phyloP scores from a whole-genome alignment of 371 early-diverging fungal genomes.

The Cokeromyces recurvatus region DNA sequence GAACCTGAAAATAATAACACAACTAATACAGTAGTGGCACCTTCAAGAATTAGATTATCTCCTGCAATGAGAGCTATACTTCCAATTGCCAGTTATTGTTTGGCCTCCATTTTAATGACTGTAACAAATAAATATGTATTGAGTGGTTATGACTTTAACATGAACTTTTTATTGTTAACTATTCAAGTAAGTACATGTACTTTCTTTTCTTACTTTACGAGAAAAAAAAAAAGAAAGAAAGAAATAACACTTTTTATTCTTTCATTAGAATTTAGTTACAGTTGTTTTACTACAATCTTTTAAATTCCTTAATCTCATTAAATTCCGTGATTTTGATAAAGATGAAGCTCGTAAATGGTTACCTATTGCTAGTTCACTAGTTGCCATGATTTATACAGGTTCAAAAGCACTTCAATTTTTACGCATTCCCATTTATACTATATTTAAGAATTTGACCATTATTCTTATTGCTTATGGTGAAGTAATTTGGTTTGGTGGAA shows the following conservation, averaged over 20 bases:
- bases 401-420: slow-evolving; percentile 91
- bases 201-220: too few relatives aligned
- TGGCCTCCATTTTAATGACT: slow-evolving; percentile 89
- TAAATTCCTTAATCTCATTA: slow-evolving; percentile 62
- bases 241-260: background rate
- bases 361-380: slow-evolving; percentile 80
- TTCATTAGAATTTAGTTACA: slow-evolving; percentile 32
- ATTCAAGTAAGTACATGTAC: slow-evolving; percentile 65
- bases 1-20: slow-evolving; percentile 8
- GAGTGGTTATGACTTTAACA: slow-evolving; percentile 74
- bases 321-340: slow-evolving; percentile 63
- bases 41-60: slow-evolving; percentile 33
- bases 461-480: slow-evolving; percentile 97
- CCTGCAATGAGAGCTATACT: slow-evolving; percentile 44
- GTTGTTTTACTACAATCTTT: slow-evolving; percentile 39
- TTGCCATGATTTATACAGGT: slow-evolving; percentile 98
- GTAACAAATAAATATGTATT: slow-evolving; percentile 92
- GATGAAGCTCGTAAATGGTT: slow-evolving; percentile 82
- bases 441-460: slow-evolving; percentile 99
- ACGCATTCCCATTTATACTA: slow-evolving; percentile 93
- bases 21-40: slow-evolving; percentile 25
- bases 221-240: background rate
- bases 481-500: slow-evolving; percentile 74
- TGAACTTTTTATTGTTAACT: slow-evolving; percentile 88
- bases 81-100: slow-evolving; percentile 85